phyloP scores from a whole-genome alignment of 306 rosid genomes.

The Corylus heterophylla region DNA sequence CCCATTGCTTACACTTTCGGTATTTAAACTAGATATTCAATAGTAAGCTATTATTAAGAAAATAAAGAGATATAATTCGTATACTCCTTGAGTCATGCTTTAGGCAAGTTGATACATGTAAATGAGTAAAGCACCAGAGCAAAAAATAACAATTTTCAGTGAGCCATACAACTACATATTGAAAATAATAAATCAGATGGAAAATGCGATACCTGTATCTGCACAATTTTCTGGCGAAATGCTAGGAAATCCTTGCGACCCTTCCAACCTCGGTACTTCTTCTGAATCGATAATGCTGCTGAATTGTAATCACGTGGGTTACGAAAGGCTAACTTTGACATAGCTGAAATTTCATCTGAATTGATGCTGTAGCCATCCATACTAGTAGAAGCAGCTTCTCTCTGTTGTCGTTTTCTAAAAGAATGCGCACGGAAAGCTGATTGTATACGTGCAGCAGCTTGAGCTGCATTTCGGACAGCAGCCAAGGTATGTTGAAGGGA shows the following conservation, averaged over 20 bases:
- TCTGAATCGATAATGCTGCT: constrained; percentile 94
- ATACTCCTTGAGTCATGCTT: neutral
- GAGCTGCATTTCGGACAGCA: constrained; percentile 87
- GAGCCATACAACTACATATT: neutral
- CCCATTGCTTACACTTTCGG: neutral
- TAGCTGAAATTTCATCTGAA: constrained; percentile 47
- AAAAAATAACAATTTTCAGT: neutral
- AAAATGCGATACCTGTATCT: constrained; percentile 72
- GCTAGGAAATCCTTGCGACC: constrained; percentile 74
- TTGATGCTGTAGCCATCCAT: constrained; percentile 46
- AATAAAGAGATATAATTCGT: neutral
- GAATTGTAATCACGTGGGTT: constrained; percentile 58
- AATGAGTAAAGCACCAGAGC: neutral
- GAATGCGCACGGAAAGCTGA: constrained; percentile 91
- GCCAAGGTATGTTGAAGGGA: constrained; percentile 60
- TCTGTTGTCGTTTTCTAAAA: constrained; percentile 55
- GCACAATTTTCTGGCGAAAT: constrained; percentile 79
- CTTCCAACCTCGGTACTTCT: constrained; percentile 90
- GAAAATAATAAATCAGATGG: neutral
- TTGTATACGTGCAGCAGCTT: constrained; percentile 92
- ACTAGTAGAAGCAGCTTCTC: constrained; percentile 39
- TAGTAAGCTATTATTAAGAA: neutral
- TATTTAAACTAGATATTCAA: neutral
- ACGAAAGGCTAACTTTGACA: constrained; percentile 63
- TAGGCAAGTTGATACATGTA: neutral